These are phyloP conservation scores for Apiospora koreana DNA, from an alignment of 2,329 filamentous ascomycete genomes.

Conservation along the genomic window DNA sequence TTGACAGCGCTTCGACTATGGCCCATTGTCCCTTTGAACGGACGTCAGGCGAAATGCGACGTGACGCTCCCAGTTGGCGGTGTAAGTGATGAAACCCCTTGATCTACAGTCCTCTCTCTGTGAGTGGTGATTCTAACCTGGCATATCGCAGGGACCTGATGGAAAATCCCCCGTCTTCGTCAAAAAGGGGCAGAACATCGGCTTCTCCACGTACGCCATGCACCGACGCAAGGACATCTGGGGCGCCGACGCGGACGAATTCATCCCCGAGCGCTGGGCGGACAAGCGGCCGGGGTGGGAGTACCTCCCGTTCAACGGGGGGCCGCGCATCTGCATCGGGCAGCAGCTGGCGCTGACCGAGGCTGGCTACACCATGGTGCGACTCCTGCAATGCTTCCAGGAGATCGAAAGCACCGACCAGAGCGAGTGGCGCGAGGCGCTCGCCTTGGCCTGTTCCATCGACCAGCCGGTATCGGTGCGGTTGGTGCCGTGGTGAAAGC, in stretches of 20 bases:
- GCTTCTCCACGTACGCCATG: conserved; percentile 16
- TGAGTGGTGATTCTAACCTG: neutral
- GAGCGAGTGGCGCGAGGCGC: conserved; percentile 11
- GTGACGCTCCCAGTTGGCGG: conserved; percentile 38
- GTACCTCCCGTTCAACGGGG: conserved; percentile 58
- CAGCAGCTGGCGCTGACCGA: conserved; percentile 62
- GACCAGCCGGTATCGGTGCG: conserved; percentile 11
- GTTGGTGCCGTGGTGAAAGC: neutral
- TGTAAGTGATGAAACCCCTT: conserved; percentile 17
- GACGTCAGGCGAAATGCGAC: conserved; percentile 41
- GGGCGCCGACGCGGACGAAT: conserved; percentile 21
- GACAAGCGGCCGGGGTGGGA: conserved; percentile 46
- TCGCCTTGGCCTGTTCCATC: conserved; percentile 8
- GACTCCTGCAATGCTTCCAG: conserved; percentile 7
- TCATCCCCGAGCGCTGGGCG: conserved; percentile 25
- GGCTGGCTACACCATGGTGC: conserved; percentile 42
- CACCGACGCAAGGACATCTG: conserved; percentile 22
- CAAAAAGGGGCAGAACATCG: conserved; percentile 19
- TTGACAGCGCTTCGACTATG: conserved; percentile 41
- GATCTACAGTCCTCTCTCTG: neutral
- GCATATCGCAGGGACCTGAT: conserved; percentile 14
- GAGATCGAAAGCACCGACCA: conserved; percentile 7
- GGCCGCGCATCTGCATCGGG: conserved; percentile 54
- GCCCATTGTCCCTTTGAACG: conserved; percentile 45
- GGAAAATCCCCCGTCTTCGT: conserved; percentile 18